Base-by-base conservation (phyloP, 345 rosid species). In the Populus alba region DNA sequence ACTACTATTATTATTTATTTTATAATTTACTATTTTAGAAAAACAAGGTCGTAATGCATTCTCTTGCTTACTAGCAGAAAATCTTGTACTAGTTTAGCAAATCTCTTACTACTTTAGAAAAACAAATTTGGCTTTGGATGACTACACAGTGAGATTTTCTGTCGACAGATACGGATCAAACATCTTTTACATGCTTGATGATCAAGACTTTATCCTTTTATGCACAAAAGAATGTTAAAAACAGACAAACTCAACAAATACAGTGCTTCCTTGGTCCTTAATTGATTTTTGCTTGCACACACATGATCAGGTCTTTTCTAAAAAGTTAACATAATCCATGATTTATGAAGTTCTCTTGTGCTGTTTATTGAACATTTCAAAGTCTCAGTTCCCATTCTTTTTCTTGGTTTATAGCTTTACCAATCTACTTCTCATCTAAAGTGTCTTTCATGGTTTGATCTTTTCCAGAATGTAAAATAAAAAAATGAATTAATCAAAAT, bases 161-260 rank as follows among this genome's bases (percentile, higher is more conserved):
- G 87, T 89, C 91, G 97, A 90, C 91, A 89, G 92, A 89, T 89
- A 92, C 90, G 91, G 90, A 92, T 85, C 97, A 87, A 76, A 91
- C 86, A 91, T 86, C 47, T 62, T 63, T 61, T 33, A 69, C 31
- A 33, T 71, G 23, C 62, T 63, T 75, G 25, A 53, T 70, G 17
- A 35, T 69, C n/a, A 57, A 17, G 39, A 18, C 18, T 35, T 18
- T 41, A 25, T 69, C 18, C 41, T 69, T n/a, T 57, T 25, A 38
- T 59, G 47, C 25, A 23, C 53, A 16, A 12, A 38, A 27, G 29
- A 66, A 59, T 13, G 6, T 1, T 23, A 39, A 23, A 69, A 41
- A 41, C 12, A 61, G 35, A 51, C 37, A 49, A 13, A 18, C 10
- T 38, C 23, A 55, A 43, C 59, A 43, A 72, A 20, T 35, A 22